Percentiles rank a stretch among this genome's conserved stretches.
phyloP scores from a whole-genome alignment of 1,139 yeast genomes.

The Debaryomyces sp. region DNA sequence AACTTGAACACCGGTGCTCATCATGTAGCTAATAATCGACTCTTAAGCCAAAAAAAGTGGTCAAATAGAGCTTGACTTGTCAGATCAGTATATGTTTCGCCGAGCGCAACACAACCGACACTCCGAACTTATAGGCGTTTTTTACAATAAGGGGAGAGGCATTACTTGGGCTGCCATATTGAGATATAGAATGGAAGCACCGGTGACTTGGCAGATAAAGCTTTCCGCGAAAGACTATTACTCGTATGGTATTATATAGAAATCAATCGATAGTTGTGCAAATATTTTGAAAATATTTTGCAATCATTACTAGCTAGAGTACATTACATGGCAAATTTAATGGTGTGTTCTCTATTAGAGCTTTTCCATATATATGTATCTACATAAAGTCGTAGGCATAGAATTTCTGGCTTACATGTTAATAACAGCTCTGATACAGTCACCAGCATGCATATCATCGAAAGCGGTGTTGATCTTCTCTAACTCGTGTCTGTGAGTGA shows the following conservation, averaged over 20 bases:
- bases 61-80: neutral
- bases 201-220: neutral
- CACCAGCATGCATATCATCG: slow-evolving; percentile 93
- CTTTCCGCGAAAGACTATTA: neutral
- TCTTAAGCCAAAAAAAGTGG: neutral
- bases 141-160: neutral
- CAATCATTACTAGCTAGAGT: neutral
- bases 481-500: slow-evolving; percentile 85
- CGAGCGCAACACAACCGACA: neutral
- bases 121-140: neutral
- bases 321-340: neutral
- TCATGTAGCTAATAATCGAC: neutral
- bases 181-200: neutral
- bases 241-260: neutral
- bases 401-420: slow-evolving; percentile 34
- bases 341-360: neutral
- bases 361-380: neutral
- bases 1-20: neutral
- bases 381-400: neutral
- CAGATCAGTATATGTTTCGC: neutral
- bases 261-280: neutral
- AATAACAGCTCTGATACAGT: slow-evolving; percentile 90
- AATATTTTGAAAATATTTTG: neutral
- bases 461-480: slow-evolving; percentile 83
- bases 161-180: neutral